Evolutionary conservation across 1,139 yeast genomes (phyloP).

Genomic region (Candida neerlandica): DNA sequence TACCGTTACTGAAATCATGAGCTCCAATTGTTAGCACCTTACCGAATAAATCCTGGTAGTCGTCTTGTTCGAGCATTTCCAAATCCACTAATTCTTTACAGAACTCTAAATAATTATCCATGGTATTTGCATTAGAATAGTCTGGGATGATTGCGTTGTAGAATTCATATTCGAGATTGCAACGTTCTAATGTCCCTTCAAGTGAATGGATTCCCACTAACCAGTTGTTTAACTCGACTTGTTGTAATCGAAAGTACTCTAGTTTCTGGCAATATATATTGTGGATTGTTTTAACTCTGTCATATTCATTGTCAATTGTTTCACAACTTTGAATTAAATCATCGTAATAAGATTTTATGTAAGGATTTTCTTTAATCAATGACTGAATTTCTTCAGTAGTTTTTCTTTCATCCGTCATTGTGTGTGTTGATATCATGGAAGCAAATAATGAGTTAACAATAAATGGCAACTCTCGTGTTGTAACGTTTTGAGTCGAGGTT

Average conservation of each 20-base stretch:
- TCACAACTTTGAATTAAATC: slow-evolving; percentile 19
- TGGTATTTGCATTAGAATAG: slow-evolving; percentile 22
- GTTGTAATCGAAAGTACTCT: slow-evolving; percentile 22
- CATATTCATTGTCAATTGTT: slow-evolving; percentile 9
- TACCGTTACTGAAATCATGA: slow-evolving; percentile 38
- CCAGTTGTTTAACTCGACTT: slow-evolving; percentile 30
- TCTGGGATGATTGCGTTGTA: slow-evolving; percentile 21
- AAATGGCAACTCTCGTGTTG: no score
- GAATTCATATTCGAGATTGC: slow-evolving; percentile 20
- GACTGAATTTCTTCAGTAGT: slow-evolving; percentile 1
- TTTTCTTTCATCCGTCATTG: not conserved
- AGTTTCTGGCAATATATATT: slow-evolving; percentile 24
- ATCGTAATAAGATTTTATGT: slow-evolving; percentile 20
- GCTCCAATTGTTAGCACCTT: slow-evolving; percentile 31
- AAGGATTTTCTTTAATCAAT: slow-evolving; percentile 9
- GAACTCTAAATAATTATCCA: slow-evolving; percentile 22
- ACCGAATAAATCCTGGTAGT: slow-evolving; percentile 19
- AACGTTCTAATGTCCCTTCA: slow-evolving; percentile 16
- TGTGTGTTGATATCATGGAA: not conserved
- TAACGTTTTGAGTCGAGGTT: no score
- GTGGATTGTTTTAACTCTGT: slow-evolving; percentile 16
- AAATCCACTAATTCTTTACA: not conserved
- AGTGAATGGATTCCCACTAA: slow-evolving; percentile 25
- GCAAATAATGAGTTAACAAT: no score
- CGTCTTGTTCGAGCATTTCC: slow-evolving; percentile 15